Evolutionary conservation across 805 yeast genomes (phyloP).

Genomic region (Yamadazyma sp.): DNA sequence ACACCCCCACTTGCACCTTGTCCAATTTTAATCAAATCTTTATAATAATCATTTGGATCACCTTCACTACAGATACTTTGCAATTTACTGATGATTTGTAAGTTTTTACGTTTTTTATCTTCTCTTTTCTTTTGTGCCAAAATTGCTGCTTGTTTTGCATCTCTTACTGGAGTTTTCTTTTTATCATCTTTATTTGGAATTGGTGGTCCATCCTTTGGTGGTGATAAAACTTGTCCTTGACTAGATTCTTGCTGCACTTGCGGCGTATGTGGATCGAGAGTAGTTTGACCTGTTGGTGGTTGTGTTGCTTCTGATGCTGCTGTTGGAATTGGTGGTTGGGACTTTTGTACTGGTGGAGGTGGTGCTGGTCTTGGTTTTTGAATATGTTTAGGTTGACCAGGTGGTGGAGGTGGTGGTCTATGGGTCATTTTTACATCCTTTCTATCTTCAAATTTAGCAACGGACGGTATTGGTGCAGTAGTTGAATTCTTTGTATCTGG

Average conservation of each 20-base stretch:
- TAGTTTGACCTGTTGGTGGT: slow-evolving; percentile 1
- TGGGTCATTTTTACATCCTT: slow-evolving; percentile 25
- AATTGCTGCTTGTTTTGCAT: slow-evolving; percentile 52
- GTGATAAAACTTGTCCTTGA: slow-evolving; percentile 5
- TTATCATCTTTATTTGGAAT: slow-evolving; percentile 12
- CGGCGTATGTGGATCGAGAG: background rate
- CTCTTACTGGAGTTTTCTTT: slow-evolving; percentile 40
- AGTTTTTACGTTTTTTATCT: slow-evolving; percentile 69
- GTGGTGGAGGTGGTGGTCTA: slow-evolving; percentile 45
- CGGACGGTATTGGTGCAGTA: slow-evolving; percentile 36
- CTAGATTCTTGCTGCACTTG: slow-evolving; percentile 3
- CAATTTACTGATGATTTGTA: slow-evolving; percentile 67
- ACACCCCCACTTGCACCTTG: slow-evolving; percentile 99
- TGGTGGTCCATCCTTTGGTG: slow-evolving; percentile 12
- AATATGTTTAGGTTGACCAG: slow-evolving; percentile 13
- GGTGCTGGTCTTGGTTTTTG: slow-evolving; percentile 11
- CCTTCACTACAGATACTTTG: slow-evolving; percentile 77
- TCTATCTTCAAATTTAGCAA: slow-evolving; percentile 26
- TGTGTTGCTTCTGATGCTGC: slow-evolving; percentile 6
- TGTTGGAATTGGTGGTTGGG: too few species aligned
- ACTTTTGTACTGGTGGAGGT: slow-evolving; percentile 13
- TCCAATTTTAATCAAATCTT: slow-evolving; percentile 78
- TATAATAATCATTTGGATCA: slow-evolving; percentile 73
- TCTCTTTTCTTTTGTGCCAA: slow-evolving; percentile 69
- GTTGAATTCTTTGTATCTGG: slow-evolving; percentile 17